Evolutionary conservation across 768 basidiomycete genomes (phyloP).

Genomic region (Kwoniella dejecticola): DNA sequence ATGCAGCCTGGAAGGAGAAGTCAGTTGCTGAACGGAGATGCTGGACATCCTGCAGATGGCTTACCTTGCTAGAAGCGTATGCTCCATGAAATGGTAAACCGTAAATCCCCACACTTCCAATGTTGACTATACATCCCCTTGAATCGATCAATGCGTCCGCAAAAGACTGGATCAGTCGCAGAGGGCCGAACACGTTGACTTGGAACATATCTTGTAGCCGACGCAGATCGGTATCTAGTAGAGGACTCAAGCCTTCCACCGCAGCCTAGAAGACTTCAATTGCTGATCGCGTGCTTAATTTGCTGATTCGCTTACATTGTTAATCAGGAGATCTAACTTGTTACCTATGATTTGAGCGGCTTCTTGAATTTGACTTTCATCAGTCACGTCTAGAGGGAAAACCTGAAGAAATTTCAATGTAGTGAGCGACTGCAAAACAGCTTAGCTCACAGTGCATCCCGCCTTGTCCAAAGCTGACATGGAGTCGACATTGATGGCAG

Average conservation of each 20-base stretch:
- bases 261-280: too few species aligned
- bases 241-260: too few species aligned
- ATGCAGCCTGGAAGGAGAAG: background rate
- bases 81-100: constrained; percentile 17
- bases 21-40: too few species aligned
- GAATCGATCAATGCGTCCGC: background rate
- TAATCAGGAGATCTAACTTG: constrained; percentile 22
- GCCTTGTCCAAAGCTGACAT: constrained; percentile 12
- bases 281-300: too few species aligned
- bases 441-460: constrained; percentile 10
- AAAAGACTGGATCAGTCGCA: constrained; percentile 15
- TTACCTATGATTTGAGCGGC: background rate
- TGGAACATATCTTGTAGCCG: constrained; percentile 7
- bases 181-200: constrained; percentile 17
- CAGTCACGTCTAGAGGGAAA: constrained; percentile 16
- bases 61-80: constrained; percentile 18
- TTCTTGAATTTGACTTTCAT: background rate
- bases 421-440: background rate
- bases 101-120: constrained; percentile 13
- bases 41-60: too few species aligned
- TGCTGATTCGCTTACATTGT: constrained; percentile 20
- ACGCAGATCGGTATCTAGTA: too few species aligned
- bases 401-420: constrained; percentile 2
- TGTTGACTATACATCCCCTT: constrained; percentile 17
- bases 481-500: constrained; percentile 13